Base-by-base conservation (phyloP, 805 yeast species). In the Wickerhamomyces sydowiorum region DNA sequence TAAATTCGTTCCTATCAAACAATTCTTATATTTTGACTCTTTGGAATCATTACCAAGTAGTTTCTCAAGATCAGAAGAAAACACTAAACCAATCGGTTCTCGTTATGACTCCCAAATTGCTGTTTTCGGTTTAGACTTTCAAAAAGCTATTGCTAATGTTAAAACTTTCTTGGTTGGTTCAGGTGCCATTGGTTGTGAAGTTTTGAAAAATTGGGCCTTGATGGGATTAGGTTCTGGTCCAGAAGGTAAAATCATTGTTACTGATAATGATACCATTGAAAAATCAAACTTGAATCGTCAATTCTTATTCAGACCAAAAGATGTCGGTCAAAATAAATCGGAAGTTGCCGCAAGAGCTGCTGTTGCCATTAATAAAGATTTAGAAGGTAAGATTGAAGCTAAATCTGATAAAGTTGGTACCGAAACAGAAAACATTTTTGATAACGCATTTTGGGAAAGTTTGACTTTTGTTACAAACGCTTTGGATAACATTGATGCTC, bases 131-230 rank as follows among this genome's bases (percentile, higher is more conserved):
- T 59, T 75, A 38, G 78, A 77, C 34, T 87, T 78, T 65, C 91
- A 88, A 59, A 78, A 83, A 56, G 69, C 67, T 35, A 67, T 93
- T 44, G 78, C 86, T 30, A 87, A 90, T 62, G 68, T 85, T 48
- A 83, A 79, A 57, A 88, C 90, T 4, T 91, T 93, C 64, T 70
- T 93, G 51, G 99, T 93, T 32, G 99, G 99, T 36, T 75, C 97
- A 2, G 99, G 99, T 61, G 99, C 99, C 17, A 93, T 93, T 70
- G 99, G 99, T 31, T 93, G 99, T 70, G 99, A 93, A 67, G 91
- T 93, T 90, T 73, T 93, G 57, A 93, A 93, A 67, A 90, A 88
- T 60, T 93, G 98, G 98, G 96, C 99, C 5, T 75, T 93, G 76
- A 75, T 90, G 78, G 99, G 99, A 36, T 69, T 93, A 40, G 98